Percentiles rank a stretch among this genome's conserved stretches.
Evolutionary conservation across 2,329 filamentous ascomycete species (phyloP).

Genomic region (Sclerotinia subarctica): DNA sequence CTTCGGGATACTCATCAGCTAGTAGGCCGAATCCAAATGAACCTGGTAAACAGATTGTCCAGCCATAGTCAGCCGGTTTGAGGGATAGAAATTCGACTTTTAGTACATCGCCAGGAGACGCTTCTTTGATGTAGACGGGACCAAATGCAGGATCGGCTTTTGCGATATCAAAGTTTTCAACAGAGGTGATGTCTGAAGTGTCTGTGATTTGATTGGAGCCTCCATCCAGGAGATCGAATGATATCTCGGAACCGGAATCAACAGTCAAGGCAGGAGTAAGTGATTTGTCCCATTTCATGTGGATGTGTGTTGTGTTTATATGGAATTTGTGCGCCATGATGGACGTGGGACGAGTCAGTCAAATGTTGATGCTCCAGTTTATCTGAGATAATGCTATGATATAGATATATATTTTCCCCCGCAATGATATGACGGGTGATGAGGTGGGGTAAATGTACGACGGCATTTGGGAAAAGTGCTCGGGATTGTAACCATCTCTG

Average conservation of each 20-base stretch:
- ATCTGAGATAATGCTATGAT: not conserved
- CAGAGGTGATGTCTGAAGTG: conserved; percentile 42
- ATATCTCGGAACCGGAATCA: conserved; percentile 46
- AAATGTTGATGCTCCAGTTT: not conserved
- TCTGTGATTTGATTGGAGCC: conserved; percentile 49
- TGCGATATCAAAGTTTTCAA: conserved; percentile 41
- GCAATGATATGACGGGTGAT: not conserved
- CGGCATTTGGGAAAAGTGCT: not conserved
- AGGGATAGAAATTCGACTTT: conserved; percentile 50
- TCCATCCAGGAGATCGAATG: conserved; percentile 50
- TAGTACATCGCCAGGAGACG: conserved; percentile 51
- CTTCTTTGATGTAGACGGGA: conserved; percentile 48
- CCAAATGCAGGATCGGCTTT: conserved; percentile 48
- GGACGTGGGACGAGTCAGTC: not conserved
- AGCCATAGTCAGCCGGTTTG: conserved; percentile 47
- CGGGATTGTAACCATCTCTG: not conserved
- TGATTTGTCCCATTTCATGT: conserved; percentile 49
- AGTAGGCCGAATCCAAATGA: conserved; percentile 50
- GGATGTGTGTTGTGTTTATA: conserved; percentile 33
- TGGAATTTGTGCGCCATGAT: conserved; percentile 29
- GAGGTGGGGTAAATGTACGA: conserved; percentile 3
- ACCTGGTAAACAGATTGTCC: conserved; percentile 50
- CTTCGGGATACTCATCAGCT: conserved; percentile 46
- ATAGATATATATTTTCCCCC: not conserved
- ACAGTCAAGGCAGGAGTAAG: conserved; percentile 47